A percentile compares a stretch with the other conserved stretches of the same genome.
Conservation (phyloP, 257 asterid species). For the Nicotiana paniculata region DNA sequence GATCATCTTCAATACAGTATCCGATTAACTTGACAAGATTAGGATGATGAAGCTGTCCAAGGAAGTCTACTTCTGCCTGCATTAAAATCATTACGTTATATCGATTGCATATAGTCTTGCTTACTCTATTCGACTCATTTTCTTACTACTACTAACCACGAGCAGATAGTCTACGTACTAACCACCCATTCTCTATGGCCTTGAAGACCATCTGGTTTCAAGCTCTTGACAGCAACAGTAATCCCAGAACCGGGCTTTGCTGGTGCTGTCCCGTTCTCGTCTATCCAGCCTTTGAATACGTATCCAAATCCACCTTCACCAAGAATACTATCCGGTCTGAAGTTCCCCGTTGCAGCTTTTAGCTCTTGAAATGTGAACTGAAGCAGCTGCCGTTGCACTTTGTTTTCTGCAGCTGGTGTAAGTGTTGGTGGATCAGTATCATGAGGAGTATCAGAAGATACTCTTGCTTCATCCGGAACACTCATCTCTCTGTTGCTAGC, state of each 20-base stretch:
- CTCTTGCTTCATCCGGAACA: conserved; percentile 58
- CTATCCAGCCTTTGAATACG: conserved; percentile 97
- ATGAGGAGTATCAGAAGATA: conserved; percentile 40
- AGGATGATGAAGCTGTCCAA: conserved; percentile 92
- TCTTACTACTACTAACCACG: conserved; percentile 15
- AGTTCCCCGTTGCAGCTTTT: conserved; percentile 85
- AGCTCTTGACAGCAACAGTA: conserved; percentile 92
- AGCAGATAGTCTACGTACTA: conserved; percentile 33
- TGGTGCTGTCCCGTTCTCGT: conserved; percentile 87
- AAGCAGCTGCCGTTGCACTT: conserved; percentile 55
- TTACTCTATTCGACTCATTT: conserved; percentile 14
- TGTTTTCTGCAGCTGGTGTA: conserved; percentile 18
- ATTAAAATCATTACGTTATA: conserved; percentile 11
- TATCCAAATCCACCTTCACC: conserved; percentile 98
- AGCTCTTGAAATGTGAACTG: conserved; percentile 75
- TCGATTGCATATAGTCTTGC: conserved; percentile 7
- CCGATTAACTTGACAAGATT: conserved; percentile 91
- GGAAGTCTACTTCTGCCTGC: conserved; percentile 96
- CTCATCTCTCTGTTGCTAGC: conserved; percentile 87
- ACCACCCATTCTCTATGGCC: conserved; percentile 99
- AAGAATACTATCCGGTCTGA: conserved; percentile 90
- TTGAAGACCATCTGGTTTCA: conserved; percentile 89
- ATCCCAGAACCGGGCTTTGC: conserved; percentile 91
- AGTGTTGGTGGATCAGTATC: conserved; percentile 23
- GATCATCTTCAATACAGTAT: conserved; percentile 89